These are phyloP conservation scores for Metrosideros polymorpha DNA, from an alignment of 441 rosid genomes.

Conservation along the genomic window DNA sequence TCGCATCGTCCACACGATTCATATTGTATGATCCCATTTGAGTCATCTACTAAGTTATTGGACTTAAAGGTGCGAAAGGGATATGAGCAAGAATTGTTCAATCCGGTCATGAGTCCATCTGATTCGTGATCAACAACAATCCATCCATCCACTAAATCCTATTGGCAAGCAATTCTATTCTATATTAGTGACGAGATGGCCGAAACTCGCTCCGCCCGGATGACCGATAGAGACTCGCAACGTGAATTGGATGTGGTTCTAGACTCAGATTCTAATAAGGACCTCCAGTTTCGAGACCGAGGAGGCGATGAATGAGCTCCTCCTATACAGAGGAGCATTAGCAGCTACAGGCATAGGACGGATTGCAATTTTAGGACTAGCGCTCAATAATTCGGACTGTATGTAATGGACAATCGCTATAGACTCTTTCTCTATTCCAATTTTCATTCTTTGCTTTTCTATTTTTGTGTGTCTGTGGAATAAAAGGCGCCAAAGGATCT, in stretches of 20 bases:
- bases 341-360: neutral
- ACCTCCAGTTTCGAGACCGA: accelerated
- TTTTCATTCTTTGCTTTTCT: neutral
- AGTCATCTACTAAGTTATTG: neutral
- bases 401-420: neutral
- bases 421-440: neutral
- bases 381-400: neutral
- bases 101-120: neutral
- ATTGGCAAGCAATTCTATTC: neutral
- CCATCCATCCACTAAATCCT: neutral
- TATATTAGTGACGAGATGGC: neutral
- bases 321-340: neutral
- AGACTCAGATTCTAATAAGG: neutral
- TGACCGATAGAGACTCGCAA: neutral
- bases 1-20: neutral
- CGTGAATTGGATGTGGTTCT: neutral
- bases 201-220: neutral
- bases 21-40: neutral
- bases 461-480: no score
- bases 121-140: neutral
- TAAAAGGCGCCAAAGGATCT: neutral
- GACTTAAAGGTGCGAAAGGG: neutral
- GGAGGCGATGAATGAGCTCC: neutral
- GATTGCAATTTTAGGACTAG: neutral
- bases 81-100: neutral